Percentiles rank a stretch among this genome's conserved stretches.
Conservation (phyloP, 495 filamentous ascomycete genomes). For the Penicillium parvum region DNA sequence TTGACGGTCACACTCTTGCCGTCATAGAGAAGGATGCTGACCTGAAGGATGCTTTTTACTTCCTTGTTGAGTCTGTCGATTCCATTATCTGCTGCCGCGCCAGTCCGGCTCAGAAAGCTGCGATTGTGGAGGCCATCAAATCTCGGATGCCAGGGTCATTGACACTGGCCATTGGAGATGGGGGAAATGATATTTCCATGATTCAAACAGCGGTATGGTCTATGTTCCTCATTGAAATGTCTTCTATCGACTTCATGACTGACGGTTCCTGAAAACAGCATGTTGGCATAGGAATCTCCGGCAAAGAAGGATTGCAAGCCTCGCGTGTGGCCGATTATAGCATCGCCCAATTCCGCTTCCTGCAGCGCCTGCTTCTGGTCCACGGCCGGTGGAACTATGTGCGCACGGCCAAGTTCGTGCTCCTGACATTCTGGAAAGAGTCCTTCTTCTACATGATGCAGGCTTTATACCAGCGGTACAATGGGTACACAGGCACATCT, state of each 20-base stretch:
- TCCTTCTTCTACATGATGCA: neutral
- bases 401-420: neutral
- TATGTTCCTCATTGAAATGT: neutral
- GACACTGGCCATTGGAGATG: neutral
- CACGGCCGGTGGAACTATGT: neutral
- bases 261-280: neutral
- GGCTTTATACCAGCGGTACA: neutral
- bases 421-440: neutral
- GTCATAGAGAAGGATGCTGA: neutral
- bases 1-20: neutral
- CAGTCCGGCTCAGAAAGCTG: neutral
- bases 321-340: neutral
- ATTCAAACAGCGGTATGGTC: neutral
- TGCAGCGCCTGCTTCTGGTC: neutral
- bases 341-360: neutral
- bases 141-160: neutral
- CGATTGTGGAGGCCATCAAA: neutral
- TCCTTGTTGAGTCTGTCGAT: neutral
- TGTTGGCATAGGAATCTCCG: neutral
- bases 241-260: neutral
- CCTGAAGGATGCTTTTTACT: neutral
- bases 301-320: neutral
- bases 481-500: neutral
- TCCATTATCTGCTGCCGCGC: neutral
- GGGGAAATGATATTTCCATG: neutral